phyloP scores from a whole-genome alignment of 192 early-diverging fungal genomes.

The Pilobolus umbonatus region DNA sequence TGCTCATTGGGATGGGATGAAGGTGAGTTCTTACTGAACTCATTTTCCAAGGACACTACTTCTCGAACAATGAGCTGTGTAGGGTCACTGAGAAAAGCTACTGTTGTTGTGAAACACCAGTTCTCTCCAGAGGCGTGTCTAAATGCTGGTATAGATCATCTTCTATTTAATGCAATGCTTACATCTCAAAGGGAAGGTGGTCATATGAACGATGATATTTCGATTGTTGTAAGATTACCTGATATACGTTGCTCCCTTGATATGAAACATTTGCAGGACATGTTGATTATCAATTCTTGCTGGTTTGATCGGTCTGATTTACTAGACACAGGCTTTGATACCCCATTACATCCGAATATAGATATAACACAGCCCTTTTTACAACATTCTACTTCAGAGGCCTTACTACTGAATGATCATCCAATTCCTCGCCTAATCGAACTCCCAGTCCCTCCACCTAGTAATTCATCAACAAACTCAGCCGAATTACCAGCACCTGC shows the following conservation, averaged over 20 bases:
- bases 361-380: background rate
- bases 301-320: constrained; percentile 57
- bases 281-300: constrained; percentile 60
- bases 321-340: constrained; percentile 23
- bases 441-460: background rate
- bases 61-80: constrained; percentile 48
- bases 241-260: constrained; percentile 52
- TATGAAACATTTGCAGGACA: constrained; percentile 68
- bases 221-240: constrained; percentile 55
- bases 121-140: constrained; percentile 78
- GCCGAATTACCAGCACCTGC: constrained; percentile 25
- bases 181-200: constrained; percentile 41
- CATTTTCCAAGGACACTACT: constrained; percentile 32
- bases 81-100: constrained; percentile 53
- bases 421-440: background rate
- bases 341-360: too few relatives aligned
- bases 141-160: constrained; percentile 51
- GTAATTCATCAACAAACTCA: background rate
- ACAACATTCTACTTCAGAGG: background rate
- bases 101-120: constrained; percentile 59
- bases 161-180: constrained; percentile 57
- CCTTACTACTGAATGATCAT: background rate
- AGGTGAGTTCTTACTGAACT: constrained; percentile 58
- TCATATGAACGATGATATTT: constrained; percentile 46
- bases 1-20: constrained; percentile 64